Base-by-base conservation (phyloP, 768 basidiomycete genomes). In the Rickenella mellea region DNA sequence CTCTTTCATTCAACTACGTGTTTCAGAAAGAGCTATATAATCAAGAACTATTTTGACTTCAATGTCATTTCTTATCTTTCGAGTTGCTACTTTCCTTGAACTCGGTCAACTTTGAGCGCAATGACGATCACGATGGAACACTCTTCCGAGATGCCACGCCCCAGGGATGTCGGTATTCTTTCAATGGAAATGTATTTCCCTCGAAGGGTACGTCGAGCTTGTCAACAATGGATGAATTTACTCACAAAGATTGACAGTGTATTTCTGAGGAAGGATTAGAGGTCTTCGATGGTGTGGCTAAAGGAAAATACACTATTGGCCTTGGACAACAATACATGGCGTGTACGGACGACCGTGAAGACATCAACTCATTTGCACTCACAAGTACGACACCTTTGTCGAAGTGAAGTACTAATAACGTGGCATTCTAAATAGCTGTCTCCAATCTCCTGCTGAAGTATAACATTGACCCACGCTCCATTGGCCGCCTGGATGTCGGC, bases 271-370 rank as follows among this genome's bases (percentile, higher is more conserved):
- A 83, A 41, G 93, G 87, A 50, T 81, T 99, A 39, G 94, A 98
- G 62, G 81, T 71, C 44, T 98, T 85, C 63, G 94, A 98, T 55
- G 87, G 87, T 55, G 94, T 97, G 32, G 68, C 89, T 43, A 78
- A 87, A 55, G 96, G 96, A 46, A 98, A 98, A 68, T 98, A 99
- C 71, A 99, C 96, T 51, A 96, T 98, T 60, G 96, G 96, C 58
- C 80, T 99, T 28, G 96, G 93, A 43, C 90, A 94, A 62, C 81
- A 93, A 62, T 91, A 80, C 72, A 99, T 99, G 96, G 91, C 94
- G 25, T 98, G 89, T 78, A 86, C 86, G 45, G 93, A 97, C 60
- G 96, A 99, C 74, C 81, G 89, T 42, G 96, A 99, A 63, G 94
- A 99, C 21, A 70, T 94, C 57, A 83, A 80, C 54, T 71, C 97